Evolutionary conservation across 768 basidiomycete genomes (phyloP).

Genomic region (Scleroderma bovista): DNA sequence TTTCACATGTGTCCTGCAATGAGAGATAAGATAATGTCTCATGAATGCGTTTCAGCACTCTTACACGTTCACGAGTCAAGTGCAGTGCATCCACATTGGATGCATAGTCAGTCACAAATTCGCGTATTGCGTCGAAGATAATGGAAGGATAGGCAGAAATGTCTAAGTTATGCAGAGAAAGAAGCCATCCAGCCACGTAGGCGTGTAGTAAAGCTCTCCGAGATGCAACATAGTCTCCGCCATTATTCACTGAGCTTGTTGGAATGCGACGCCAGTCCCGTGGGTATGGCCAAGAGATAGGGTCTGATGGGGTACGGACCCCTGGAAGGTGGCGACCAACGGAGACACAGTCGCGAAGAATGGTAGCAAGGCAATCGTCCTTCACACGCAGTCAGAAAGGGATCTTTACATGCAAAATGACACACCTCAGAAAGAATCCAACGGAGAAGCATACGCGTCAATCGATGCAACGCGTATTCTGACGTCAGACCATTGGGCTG

Average conservation of each 20-base stretch:
- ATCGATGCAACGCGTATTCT: slow-evolving; percentile 59
- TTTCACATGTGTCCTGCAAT: slow-evolving; percentile 3
- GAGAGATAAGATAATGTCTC: not conserved
- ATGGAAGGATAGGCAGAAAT: slow-evolving; percentile 44
- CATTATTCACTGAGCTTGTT: slow-evolving; percentile 45
- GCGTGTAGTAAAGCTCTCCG: slow-evolving; percentile 47
- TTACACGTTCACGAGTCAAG: not conserved
- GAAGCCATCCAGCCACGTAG: slow-evolving; percentile 66
- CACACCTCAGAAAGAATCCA: slow-evolving; percentile 76
- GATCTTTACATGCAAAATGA: not conserved
- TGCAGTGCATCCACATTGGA: not conserved
- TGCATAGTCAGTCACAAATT: slow-evolving; percentile 30
- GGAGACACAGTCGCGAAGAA: slow-evolving; percentile 65
- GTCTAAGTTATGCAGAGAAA: slow-evolving; percentile 62
- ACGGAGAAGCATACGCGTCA: slow-evolving; percentile 49
- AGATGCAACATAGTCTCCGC: slow-evolving; percentile 64
- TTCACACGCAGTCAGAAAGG: slow-evolving; percentile 19
- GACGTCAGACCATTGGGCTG: slow-evolving; percentile 74
- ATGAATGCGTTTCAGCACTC: not conserved
- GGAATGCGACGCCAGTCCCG: slow-evolving; percentile 22
- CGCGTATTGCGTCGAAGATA: slow-evolving; percentile 49
- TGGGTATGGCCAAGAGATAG: slow-evolving; percentile 50
- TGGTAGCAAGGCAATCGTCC: slow-evolving; percentile 63
- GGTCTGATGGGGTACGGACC: slow-evolving; percentile 42
- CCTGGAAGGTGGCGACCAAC: slow-evolving; percentile 57